Evolutionary conservation across 1,139 yeast species (phyloP).

Genomic region (Suhomyces terraborum): DNA sequence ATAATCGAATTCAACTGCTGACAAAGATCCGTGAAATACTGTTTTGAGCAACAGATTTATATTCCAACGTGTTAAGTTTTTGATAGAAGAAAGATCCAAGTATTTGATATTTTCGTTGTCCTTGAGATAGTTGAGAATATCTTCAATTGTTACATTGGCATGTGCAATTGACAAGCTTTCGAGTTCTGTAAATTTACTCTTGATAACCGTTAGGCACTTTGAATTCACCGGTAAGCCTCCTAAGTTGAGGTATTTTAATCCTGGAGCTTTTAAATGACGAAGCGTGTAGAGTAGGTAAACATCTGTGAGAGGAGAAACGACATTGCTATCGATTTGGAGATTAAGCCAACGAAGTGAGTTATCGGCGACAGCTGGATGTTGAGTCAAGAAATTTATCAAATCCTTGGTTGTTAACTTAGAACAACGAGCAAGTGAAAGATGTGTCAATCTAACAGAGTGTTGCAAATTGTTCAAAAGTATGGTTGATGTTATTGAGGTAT

Average conservation of each 20-base stretch:
- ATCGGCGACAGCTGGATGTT: slow-evolving; percentile 67
- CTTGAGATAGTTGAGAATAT: slow-evolving; percentile 50
- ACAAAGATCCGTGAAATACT: slow-evolving; percentile 30
- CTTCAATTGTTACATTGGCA: slow-evolving; percentile 52
- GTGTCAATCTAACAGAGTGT: slow-evolving; percentile 61
- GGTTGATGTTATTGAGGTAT: slow-evolving; percentile 70
- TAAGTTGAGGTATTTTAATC: slow-evolving; percentile 60
- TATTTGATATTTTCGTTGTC: slow-evolving; percentile 28
- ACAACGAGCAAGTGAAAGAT: slow-evolving; percentile 78
- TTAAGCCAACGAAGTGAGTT: slow-evolving; percentile 72
- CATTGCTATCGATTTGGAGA: slow-evolving; percentile 70
- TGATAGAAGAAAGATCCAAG: slow-evolving; percentile 45
- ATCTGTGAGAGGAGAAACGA: slow-evolving; percentile 62
- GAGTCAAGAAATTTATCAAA: slow-evolving; percentile 66
- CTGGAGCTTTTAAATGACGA: slow-evolving; percentile 53
- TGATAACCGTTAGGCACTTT: slow-evolving; percentile 56
- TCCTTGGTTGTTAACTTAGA: slow-evolving; percentile 75
- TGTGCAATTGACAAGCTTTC: slow-evolving; percentile 66
- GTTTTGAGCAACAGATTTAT: slow-evolving; percentile 31
- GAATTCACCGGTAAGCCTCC: slow-evolving; percentile 73
- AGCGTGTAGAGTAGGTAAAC: slow-evolving; percentile 60
- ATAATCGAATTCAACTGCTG: slow-evolving; percentile 46
- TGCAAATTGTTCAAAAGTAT: slow-evolving; percentile 53
- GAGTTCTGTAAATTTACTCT: slow-evolving; percentile 53
- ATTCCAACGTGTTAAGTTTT: slow-evolving; percentile 31